Evolutionary conservation across 306 rosid genomes (phyloP).

Genomic region (Quercus aquifolioides): DNA sequence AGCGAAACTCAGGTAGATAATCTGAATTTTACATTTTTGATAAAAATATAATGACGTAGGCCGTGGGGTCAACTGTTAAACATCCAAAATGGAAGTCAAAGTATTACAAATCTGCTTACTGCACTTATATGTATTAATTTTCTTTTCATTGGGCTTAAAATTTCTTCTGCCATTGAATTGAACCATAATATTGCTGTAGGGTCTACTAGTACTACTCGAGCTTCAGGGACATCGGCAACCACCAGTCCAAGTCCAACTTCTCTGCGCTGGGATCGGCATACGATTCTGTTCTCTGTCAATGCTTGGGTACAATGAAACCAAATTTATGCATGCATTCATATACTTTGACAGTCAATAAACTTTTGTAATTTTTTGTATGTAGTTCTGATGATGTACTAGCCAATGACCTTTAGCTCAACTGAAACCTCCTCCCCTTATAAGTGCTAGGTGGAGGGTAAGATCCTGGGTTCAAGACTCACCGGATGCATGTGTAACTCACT

Average conservation of each 20-base stretch:
- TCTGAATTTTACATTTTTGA: background rate
- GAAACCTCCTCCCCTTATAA: too few species aligned
- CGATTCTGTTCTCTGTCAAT: slow-evolving; percentile 81
- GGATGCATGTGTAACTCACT: too few species aligned
- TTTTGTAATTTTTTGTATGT: background rate
- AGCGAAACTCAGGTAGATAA: slow-evolving; percentile 53
- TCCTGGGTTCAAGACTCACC: too few species aligned
- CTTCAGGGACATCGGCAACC: slow-evolving; percentile 64
- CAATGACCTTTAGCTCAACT: background rate
- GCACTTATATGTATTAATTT: background rate
- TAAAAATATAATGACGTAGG: too few species aligned
- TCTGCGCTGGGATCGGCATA: slow-evolving; percentile 84
- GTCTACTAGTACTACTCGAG: slow-evolving; percentile 57
- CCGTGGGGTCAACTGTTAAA: background rate
- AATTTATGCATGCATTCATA: slow-evolving; percentile 3
- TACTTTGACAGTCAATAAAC: background rate
- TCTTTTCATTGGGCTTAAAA: slow-evolving; percentile 4
- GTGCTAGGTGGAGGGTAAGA: too few species aligned
- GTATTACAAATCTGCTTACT: background rate
- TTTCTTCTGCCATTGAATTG: slow-evolving; percentile 13
- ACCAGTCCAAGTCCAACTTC: slow-evolving; percentile 52
- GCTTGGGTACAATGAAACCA: slow-evolving; percentile 72
- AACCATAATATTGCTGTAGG: slow-evolving; percentile 40
- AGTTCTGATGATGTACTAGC: background rate
- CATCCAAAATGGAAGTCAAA: background rate